Evolutionary conservation across 2,329 filamentous ascomycete species (phyloP), one percentile per base, ranked within the genome.

Genomic region (Apiospora aurea): DNA sequence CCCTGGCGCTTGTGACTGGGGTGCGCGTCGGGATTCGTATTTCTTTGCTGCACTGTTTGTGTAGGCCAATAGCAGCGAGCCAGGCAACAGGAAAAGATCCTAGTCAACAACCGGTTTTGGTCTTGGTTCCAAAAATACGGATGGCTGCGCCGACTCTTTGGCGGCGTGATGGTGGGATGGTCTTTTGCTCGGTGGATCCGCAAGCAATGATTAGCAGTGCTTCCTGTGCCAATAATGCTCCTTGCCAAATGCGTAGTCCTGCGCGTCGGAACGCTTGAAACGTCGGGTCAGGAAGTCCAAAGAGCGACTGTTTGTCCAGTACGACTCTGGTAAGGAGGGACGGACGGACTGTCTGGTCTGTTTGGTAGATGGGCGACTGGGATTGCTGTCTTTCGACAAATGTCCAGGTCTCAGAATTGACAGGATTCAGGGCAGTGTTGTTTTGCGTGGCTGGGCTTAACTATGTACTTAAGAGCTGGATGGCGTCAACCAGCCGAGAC

Each of bases 381-480:
- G 34, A 64, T 64, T 41, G 57, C 57, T 41, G 57, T 41, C 34
- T 64, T 29, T 41, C 29, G 53, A 61, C 29, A 61, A 38, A 38
- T 29, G 73, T 71, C 29, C 44, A 73, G 75, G 75, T 78, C 75
- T 76, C 75, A 76, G 75, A 70, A 75, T 51, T 71, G 73, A 69
- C 49, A 71, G 73, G 69, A 75, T 76, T 71, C 75, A 77, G 71
- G 76, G 75, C 75, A 76, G 69, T 73, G 73, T 29, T 69, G 75
- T 75, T 75, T 76, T 73, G 75, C 75, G 76, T 76, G 76, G 75
- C 74, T 76, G 73, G 76, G 75, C 74, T 76, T 64, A 11, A n/a
- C 57, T 64, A 64, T 64, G 57, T 64, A 64, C 57, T 64, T 68
- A 44, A 57, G 51, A 57, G 57, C 46, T 11, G 49, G 34, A 38